Base-by-base conservation (phyloP, 2,329 filamentous ascomycete genomes). In the Fusarium hostae region DNA sequence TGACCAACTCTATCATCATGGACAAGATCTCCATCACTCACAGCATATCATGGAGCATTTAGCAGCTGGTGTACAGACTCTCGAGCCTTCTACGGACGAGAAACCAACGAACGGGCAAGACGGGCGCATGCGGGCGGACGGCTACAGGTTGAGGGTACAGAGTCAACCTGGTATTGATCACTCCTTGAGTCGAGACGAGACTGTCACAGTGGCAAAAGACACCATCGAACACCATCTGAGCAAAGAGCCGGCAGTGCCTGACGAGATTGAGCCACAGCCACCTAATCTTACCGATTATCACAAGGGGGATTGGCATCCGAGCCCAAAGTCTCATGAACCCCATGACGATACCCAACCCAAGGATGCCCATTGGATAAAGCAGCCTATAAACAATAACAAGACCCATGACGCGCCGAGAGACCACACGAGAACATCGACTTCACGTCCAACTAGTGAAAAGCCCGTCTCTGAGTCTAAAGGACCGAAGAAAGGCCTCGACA, bases 31-130 rank as follows among this genome's bases (percentile, higher is more conserved):
- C 9, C 76, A 81, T 55, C 75, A 75, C 50, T 71, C 77, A 22
- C 76, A 78, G 34, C 81, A 82, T 63, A 79, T 80, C 60, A 72
- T 79, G 47, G 78, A 81, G 47, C 79, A 82, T 47, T 71, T 82
- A 16, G 74, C 77, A 18, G 76, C 75, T 40, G 67, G 79, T 10
- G 44, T 70, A 15, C 63, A 48, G 45, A 52, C 32, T 2, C 37
- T 64, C 7, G 54, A 57, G 16, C 40, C 58, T 18, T 63, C 51
- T 39, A 24, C 59, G 30, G 39, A 64, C 24, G 37, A 47, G 22
- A 67, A 59, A 43, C 43, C 37, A 45, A 47, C 45, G 32, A 44
- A 51, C 22, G 37, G n/a, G 37, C 52, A 68, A 47, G 44, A 70
- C 45, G 57, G 40, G 26, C 44, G 41, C 32, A 63, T 44, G 22